Evolutionary conservation across 2,329 filamentous ascomycete genomes (phyloP).

Genomic region (Mycosphaerella arachidis): DNA sequence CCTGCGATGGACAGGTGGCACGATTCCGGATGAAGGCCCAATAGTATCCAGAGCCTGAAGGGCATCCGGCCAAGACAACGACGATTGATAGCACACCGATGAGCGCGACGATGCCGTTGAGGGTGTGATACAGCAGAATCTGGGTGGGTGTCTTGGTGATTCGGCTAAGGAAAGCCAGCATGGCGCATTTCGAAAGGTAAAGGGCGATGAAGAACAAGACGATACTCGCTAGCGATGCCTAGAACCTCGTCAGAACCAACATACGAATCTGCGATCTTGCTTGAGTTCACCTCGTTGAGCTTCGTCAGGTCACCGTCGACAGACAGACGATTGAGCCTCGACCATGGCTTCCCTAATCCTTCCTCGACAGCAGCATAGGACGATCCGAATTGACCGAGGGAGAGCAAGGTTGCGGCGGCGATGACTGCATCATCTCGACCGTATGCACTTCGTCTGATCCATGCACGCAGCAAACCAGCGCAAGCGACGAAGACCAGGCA

Average conservation of each 20-base stretch:
- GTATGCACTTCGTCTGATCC: conserved; percentile 29
- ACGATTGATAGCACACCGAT: conserved; percentile 31
- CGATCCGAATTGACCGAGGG: conserved; percentile 27
- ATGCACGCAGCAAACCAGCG: conserved; percentile 27
- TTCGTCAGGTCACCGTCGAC: conserved; percentile 13
- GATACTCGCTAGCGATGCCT: conserved; percentile 28
- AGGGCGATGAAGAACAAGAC: conserved; percentile 29
- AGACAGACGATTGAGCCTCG: conserved; percentile 6
- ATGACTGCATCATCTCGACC: conserved; percentile 30
- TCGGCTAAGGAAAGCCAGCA: conserved; percentile 30
- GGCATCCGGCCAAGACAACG: conserved; percentile 26
- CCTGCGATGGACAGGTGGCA: conserved; percentile 26
- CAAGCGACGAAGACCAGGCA: conserved; percentile 30
- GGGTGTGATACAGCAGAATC: conserved; percentile 25
- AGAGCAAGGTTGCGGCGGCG: conserved; percentile 26
- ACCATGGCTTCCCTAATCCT: conserved; percentile 29
- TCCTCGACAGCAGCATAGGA: conserved; percentile 26
- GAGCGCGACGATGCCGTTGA: conserved; percentile 20
- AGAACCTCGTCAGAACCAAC: conserved; percentile 1
- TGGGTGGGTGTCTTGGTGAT: conserved; percentile 28
- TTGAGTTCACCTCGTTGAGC: conserved; percentile 24
- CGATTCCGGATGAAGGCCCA: conserved; percentile 28
- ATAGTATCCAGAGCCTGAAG: conserved; percentile 25
- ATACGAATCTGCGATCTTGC: not conserved
- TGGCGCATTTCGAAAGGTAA: conserved; percentile 31